Base-by-base conservation (phyloP, 164 flowering plant species). In the Magnolia kwangsiensis region DNA sequence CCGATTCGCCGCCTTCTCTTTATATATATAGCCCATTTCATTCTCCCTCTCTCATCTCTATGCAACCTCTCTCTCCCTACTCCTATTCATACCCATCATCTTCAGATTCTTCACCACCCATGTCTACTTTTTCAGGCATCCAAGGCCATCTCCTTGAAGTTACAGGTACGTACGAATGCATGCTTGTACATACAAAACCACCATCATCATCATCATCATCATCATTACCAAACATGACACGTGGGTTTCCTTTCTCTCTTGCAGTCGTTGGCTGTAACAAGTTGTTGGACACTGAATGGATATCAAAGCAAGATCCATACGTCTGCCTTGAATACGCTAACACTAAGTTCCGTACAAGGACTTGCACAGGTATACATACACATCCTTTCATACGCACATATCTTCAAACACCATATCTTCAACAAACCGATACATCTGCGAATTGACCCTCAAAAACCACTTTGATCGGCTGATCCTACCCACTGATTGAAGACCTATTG, bases 291-390 rank as follows among this genome's bases (percentile, higher is more conserved):
- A 96, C 97, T 0, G 98, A 96, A 80, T 96, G 98, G 98, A 82
- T 94, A 50, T 94, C 97, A 27, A 86, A 92, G 82, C 98, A 96
- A 81, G 98, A 96, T 81, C 98, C 99, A 1, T 96, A 94, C 73
- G 99, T 94, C 63, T 88, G 89, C 66, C 73, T 96, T 55, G 96
- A 94, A 77, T 96, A 96, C 67, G 96, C 83, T 13, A 87, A 82
- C 83, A 84, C 85, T 72, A 94, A 88, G 80, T 79, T 69, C 69
- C 89, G 96, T 14, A 94, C 97, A 16, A 87, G 88, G 65, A 96
- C 99, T 23, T 88, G 92, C 77, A 96, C 94, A 72, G 99, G 99
- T 92, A 65, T 5, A 29, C 9, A 13, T 45, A 13, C 45, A 29
- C n/a, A 13, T 67, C 50, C 49, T 13, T 37, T 0, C 45, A 37